A percentile compares a stretch with the other conserved stretches of the same genome.
These are phyloP conservation scores for Arxiozyma bovina DNA, from an alignment of 1,139 yeast genomes.

Conservation along the genomic window DNA sequence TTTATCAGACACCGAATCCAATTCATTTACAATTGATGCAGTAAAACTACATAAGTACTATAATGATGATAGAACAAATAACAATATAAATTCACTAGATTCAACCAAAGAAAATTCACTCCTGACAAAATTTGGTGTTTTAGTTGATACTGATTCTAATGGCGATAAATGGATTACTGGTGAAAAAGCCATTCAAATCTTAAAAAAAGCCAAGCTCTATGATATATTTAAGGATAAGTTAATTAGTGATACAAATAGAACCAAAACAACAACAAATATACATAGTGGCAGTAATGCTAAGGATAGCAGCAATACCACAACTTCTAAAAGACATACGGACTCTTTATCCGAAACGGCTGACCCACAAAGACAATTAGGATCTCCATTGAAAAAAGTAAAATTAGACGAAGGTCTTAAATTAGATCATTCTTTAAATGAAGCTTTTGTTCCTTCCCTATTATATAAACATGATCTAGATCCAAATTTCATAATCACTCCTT, in stretches of 20 bases:
- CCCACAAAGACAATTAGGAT: slow-evolving; percentile 20
- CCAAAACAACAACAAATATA: background rate
- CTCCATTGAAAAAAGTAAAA: slow-evolving; percentile 25
- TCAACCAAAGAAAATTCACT: slow-evolving; percentile 14
- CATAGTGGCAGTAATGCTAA: background rate
- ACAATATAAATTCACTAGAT: background rate
- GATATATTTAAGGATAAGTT: slow-evolving; percentile 15
- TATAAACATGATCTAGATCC: slow-evolving; percentile 20
- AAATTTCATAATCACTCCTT: slow-evolving; percentile 9
- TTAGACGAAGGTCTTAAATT: slow-evolving; percentile 8
- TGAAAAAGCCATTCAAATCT: slow-evolving; percentile 19
- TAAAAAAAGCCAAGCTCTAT: slow-evolving; percentile 14
- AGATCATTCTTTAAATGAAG: background rate
- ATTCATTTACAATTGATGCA: slow-evolving; percentile 4
- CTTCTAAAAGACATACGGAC: slow-evolving; percentile 6
- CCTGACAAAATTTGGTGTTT: slow-evolving; percentile 21
- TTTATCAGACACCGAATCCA: background rate
- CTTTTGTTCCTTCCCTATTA: slow-evolving; percentile 11
- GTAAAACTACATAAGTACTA: slow-evolving; percentile 7
- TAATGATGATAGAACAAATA: background rate
- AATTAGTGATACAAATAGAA: background rate
- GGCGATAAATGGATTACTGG: slow-evolving; percentile 26
- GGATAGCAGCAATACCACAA: background rate
- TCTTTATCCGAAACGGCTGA: slow-evolving; percentile 5
- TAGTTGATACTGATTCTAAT: slow-evolving; percentile 22